phyloP scores from a whole-genome alignment of 805 yeast species.

The Saccharomycopsis amapae region DNA sequence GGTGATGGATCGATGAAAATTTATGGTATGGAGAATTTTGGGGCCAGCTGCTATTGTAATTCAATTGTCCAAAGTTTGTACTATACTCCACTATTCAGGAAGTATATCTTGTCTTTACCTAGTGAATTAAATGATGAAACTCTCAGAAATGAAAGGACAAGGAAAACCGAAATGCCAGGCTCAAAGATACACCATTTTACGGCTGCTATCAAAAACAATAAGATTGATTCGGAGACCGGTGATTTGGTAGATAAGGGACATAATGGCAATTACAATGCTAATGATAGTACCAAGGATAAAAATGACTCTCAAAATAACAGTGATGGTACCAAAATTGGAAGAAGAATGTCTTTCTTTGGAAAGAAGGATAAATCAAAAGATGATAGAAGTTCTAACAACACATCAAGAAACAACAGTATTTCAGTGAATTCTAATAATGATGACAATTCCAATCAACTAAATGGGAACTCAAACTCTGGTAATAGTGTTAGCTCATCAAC shows the following conservation, averaged over 20 bases:
- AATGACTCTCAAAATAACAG: conserved; percentile 10
- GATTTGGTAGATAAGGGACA: conserved; percentile 4
- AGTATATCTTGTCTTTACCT: conserved; percentile 45
- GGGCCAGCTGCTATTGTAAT: conserved; percentile 91
- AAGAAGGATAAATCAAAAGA: conserved; percentile 22
- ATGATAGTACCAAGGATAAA: conserved; percentile 2
- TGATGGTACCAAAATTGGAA: conserved; percentile 19
- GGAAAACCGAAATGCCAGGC: conserved; percentile 38
- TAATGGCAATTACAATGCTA: conserved; percentile 20
- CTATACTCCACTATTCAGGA: conserved; percentile 64
- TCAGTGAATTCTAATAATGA: background rate
- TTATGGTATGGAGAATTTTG: conserved; percentile 79
- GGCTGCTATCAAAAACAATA: conserved; percentile 8
- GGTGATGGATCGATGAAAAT: conserved; percentile 67
- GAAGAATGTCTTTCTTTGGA: conserved; percentile 28
- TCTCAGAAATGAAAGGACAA: conserved; percentile 14
- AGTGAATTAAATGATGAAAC: conserved; percentile 22
- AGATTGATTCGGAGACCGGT: conserved; percentile 1
- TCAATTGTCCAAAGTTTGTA: conserved; percentile 85
- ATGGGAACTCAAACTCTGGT: no score
- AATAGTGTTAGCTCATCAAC: conserved; percentile 5
- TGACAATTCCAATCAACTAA: conserved; percentile 14
- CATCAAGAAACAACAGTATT: background rate
- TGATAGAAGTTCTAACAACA: conserved; percentile 7
- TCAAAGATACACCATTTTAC: conserved; percentile 34